Conservation (phyloP, 345 rosid genomes). For the Bruguiera sexangula region DNA sequence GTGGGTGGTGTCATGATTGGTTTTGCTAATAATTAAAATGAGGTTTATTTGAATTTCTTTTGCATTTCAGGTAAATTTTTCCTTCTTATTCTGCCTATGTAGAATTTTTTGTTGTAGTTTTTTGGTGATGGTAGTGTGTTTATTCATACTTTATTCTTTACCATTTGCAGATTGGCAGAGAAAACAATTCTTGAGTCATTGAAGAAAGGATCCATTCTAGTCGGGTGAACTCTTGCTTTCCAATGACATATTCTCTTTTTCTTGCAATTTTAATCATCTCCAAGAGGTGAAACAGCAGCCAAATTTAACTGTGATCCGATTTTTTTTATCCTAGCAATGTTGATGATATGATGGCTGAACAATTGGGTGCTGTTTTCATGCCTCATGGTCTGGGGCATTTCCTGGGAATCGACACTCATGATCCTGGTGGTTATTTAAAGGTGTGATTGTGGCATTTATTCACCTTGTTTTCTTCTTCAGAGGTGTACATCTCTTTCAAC, state of each 20-base stretch:
- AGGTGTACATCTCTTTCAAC: not conserved
- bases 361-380: slow-evolving; percentile 87
- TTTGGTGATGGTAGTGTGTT: not conserved
- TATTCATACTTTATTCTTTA: not conserved
- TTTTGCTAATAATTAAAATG: not conserved
- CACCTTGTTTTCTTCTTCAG: not conserved
- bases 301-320: not conserved
- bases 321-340: slow-evolving; percentile 43
- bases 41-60: not conserved
- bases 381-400: slow-evolving; percentile 96
- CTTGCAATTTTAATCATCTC: slow-evolving; percentile 5
- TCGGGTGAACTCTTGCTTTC: slow-evolving; percentile 50
- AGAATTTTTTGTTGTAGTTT: not conserved
- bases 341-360: slow-evolving; percentile 74
- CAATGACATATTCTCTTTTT: slow-evolving; percentile 7
- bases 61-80: not conserved
- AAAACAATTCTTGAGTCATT: slow-evolving; percentile 66
- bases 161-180: slow-evolving; percentile 70
- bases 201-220: slow-evolving; percentile 54
- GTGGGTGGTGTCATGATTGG: too few relatives aligned
- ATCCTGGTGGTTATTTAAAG: slow-evolving; percentile 81
- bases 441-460: slow-evolving; percentile 27
- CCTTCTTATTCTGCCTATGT: not conserved
- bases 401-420: slow-evolving; percentile 91
- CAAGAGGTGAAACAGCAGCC: slow-evolving; percentile 3